Evolutionary conservation across 352 stramenopile genomes (phyloP).

Genomic region (Aphanomyces stellatus): DNA sequence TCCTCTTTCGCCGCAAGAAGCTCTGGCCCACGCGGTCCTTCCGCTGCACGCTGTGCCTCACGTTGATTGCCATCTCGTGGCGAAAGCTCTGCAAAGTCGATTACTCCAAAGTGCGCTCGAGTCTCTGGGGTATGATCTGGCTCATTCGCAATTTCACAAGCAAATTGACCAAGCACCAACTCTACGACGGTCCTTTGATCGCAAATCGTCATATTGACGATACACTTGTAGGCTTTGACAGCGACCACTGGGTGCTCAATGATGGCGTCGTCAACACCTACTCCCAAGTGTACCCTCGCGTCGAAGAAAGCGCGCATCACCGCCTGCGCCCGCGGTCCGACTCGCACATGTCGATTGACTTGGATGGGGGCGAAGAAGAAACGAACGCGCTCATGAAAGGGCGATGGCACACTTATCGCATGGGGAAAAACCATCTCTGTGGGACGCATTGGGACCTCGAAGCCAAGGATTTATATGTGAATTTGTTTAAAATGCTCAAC

Average conservation of each 20-base stretch:
- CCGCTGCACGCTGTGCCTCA: slow-evolving; percentile 15
- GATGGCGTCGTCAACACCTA: slow-evolving; percentile 17
- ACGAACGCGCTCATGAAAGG: background rate
- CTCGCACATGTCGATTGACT: slow-evolving; percentile 15
- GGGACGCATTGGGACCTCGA: slow-evolving; percentile 1
- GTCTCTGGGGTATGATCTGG: slow-evolving; percentile 51
- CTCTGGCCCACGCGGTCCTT: slow-evolving; percentile 23
- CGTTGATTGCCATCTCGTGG: slow-evolving; percentile 23
- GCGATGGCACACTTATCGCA: slow-evolving; percentile 9
- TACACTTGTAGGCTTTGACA: slow-evolving; percentile 12
- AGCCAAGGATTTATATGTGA: slow-evolving; percentile 1
- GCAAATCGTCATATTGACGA: background rate
- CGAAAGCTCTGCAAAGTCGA: slow-evolving; percentile 39
- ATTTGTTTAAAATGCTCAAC: slow-evolving; percentile 10
- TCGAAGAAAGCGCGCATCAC: background rate
- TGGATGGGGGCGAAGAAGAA: background rate
- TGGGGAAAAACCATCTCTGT: slow-evolving; percentile 14
- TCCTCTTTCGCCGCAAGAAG: slow-evolving; percentile 25
- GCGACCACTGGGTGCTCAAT: slow-evolving; percentile 6
- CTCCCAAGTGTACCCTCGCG: slow-evolving; percentile 2
- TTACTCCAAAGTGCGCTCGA: slow-evolving; percentile 50
- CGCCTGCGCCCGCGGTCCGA: background rate
- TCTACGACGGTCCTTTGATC: slow-evolving; percentile 37
- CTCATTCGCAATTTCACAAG: slow-evolving; percentile 47
- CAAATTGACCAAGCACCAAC: slow-evolving; percentile 31